Percentiles rank a stretch among this genome's conserved stretches.
Evolutionary conservation across 1,284 basidiomycete genomes (phyloP).

Genomic region (Trichosporon faecale): DNA sequence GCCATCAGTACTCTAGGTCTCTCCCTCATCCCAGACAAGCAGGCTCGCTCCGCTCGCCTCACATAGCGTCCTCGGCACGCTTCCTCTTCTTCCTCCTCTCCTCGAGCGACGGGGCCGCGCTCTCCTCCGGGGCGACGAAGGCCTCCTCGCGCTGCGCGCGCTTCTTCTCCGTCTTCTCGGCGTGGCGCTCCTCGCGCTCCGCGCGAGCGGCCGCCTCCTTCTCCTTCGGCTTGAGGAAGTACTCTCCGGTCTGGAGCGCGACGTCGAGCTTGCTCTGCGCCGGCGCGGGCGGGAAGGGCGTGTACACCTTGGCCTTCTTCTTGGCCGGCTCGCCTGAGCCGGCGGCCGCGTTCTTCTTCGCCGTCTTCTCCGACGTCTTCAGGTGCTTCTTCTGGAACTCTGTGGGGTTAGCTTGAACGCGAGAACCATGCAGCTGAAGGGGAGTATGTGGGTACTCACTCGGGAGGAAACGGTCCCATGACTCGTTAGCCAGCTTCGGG

Average conservation of each 20-base stretch:
- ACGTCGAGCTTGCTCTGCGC: conserved; percentile 91
- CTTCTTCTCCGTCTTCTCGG: conserved; percentile 64
- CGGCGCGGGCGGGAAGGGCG: conserved; percentile 96
- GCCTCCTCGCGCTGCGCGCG: conserved; percentile 74
- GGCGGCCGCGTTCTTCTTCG: conserved; percentile 63
- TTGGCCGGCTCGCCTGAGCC: conserved; percentile 22
- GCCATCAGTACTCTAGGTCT: too few species aligned
- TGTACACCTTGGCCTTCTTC: conserved; percentile 89
- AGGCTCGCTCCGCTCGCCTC: background rate
- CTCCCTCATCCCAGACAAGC: too few species aligned
- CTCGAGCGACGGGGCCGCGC: conserved; percentile 66
- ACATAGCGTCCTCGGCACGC: conserved; percentile 24
- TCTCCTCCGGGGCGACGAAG: conserved; percentile 76
- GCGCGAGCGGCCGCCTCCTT: conserved; percentile 46
- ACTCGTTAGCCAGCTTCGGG: conserved; percentile 87
- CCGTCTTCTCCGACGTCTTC: conserved; percentile 87
- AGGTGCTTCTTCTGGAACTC: conserved; percentile 90
- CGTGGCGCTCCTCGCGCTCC: conserved; percentile 62
- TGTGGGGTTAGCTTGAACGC: conserved; percentile 7
- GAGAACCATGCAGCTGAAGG: background rate
- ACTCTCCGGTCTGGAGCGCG: conserved; percentile 93
- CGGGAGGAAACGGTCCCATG: conserved; percentile 97
- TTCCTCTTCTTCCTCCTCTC: conserved; percentile 67
- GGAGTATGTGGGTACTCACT: conserved; percentile 46
- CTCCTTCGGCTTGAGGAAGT: conserved; percentile 81